Base-by-base conservation (phyloP, 768 basidiomycete genomes). In the Russula emetica region DNA sequence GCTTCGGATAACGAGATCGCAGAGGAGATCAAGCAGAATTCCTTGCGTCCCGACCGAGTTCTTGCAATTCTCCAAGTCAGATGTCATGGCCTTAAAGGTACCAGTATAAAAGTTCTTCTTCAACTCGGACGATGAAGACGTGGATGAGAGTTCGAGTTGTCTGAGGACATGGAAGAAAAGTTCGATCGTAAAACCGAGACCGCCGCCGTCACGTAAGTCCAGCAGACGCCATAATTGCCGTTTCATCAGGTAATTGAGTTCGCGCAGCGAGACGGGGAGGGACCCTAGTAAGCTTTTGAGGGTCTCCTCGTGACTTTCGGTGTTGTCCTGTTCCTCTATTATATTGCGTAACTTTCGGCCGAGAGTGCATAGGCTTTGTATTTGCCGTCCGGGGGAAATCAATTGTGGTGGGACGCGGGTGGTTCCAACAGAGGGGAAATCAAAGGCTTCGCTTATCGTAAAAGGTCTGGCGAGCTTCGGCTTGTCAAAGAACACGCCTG, bases 151-250 rank as follows among this genome's bases (percentile, higher is more conserved):
- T 5, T 40, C 14, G 14, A 58, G 20, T 38, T 51, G 40, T 38
- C 51, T 34, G 7, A 53, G 24, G 9, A 51, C 11, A 30, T 58
- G 56, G 49, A 63, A 63, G 50, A 63, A 58, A 18, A 62, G n/a
- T n/a, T n/a, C n/a, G n/a, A n/a, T n/a, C n/a, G n/a, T n/a, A n/a
- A n/a, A n/a, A n/a, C n/a, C 56, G 11, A 63, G 51, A 22, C 62
- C 51, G 2, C 47, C 8, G 11, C 56, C 42, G 8, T 63, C 56
- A 26, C 56, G 62, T 36, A 63, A 11, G 36, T 58, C 62, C 36
- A 34, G 62, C 20, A 63, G 28, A 53, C 62, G 62, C 56, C 50
- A 63, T 5, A 63, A 9, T n/a, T 63, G 56, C 16, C 42, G 40
- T 28, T 26, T 52, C 62, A 63, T 53, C 30, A 45, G 24, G 42